A percentile compares a stretch with the other conserved stretches of the same genome.
These are phyloP conservation scores for Peronospora tabacina DNA, from an alignment of 352 stramenopile species.

Conservation along the genomic window DNA sequence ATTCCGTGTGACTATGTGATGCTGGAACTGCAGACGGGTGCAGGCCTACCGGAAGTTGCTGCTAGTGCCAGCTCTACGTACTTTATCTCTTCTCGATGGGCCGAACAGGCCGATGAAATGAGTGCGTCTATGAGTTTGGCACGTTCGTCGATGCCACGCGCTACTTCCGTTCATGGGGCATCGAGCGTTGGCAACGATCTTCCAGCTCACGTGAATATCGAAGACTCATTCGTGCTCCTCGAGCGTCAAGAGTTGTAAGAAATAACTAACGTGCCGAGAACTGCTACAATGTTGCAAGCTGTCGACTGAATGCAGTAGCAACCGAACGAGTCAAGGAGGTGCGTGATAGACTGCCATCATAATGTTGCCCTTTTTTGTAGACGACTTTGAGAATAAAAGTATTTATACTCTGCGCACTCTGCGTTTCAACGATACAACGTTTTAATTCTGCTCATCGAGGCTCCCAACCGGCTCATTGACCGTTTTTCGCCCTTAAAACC, in stretches of 20 bases:
- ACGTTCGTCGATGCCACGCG: slow-evolving; percentile 15
- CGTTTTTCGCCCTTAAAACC: neutral
- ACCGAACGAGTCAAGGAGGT: neutral
- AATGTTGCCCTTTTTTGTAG: slow-evolving; percentile 23
- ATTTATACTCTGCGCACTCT: slow-evolving; percentile 16
- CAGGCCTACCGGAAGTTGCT: slow-evolving; percentile 35
- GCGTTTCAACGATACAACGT: too few species aligned
- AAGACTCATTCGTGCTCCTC: slow-evolving; percentile 73
- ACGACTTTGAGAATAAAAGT: slow-evolving; percentile 22
- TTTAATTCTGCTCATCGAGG: neutral
- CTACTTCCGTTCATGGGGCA: slow-evolving; percentile 7
- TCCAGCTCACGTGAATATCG: slow-evolving; percentile 25
- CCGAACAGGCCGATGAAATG: slow-evolving; percentile 71
- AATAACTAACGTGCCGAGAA: neutral
- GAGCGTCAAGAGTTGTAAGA: slow-evolving; percentile 38
- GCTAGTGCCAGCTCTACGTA: slow-evolving; percentile 48
- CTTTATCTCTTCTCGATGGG: slow-evolving; percentile 78
- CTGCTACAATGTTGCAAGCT: neutral
- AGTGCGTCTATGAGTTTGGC: slow-evolving; percentile 53
- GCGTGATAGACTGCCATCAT: slow-evolving; percentile 3
- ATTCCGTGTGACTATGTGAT: slow-evolving; percentile 77
- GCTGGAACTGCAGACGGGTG: slow-evolving; percentile 67
- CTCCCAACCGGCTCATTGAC: neutral
- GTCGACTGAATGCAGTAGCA: neutral
- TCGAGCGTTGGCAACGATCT: slow-evolving; percentile 14